These are phyloP conservation scores for Naganishia liquefaciens DNA, from an alignment of 1,284 basidiomycete genomes.

Conservation along the genomic window DNA sequence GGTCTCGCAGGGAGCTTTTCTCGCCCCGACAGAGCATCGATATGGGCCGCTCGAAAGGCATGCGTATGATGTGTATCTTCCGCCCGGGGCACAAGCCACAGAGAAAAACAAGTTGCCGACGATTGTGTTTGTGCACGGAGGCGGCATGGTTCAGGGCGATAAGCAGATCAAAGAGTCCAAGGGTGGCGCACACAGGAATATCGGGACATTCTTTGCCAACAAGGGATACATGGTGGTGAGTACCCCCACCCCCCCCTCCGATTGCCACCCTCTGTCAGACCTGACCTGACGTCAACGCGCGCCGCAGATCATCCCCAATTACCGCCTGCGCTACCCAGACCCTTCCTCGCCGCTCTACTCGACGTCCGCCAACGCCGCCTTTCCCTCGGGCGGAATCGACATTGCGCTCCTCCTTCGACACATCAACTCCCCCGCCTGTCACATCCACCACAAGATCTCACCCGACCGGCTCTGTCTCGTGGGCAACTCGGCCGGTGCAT, in stretches of 20 bases:
- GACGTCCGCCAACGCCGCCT: slow-evolving; percentile 23
- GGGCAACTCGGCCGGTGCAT: slow-evolving; percentile 29
- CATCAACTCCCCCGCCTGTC: slow-evolving; percentile 12
- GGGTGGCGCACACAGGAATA: slow-evolving; percentile 24
- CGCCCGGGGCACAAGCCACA: background rate
- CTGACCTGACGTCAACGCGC: too few relatives aligned
- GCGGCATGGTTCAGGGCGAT: slow-evolving; percentile 27
- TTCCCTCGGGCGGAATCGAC: slow-evolving; percentile 29
- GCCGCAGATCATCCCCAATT: slow-evolving; percentile 30
- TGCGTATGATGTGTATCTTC: slow-evolving; percentile 30
- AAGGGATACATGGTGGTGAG: slow-evolving; percentile 25
- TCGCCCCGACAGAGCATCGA: slow-evolving; percentile 19
- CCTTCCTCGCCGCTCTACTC: slow-evolving; percentile 9
- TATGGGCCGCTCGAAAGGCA: slow-evolving; percentile 21
- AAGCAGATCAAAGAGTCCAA: slow-evolving; percentile 19
- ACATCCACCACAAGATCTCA: slow-evolving; percentile 1
- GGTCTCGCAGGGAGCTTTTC: background rate
- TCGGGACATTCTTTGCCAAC: slow-evolving; percentile 27
- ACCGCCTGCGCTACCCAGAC: slow-evolving; percentile 25
- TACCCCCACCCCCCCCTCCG: background rate
- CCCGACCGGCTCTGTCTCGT: background rate
- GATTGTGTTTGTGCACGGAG: slow-evolving; percentile 31
- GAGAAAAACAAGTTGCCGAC: slow-evolving; percentile 1
- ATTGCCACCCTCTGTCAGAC: background rate
- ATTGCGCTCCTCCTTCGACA: slow-evolving; percentile 21